Base-by-base conservation (phyloP, 441 rosid genomes). In the Pelargonium citronellum region DNA sequence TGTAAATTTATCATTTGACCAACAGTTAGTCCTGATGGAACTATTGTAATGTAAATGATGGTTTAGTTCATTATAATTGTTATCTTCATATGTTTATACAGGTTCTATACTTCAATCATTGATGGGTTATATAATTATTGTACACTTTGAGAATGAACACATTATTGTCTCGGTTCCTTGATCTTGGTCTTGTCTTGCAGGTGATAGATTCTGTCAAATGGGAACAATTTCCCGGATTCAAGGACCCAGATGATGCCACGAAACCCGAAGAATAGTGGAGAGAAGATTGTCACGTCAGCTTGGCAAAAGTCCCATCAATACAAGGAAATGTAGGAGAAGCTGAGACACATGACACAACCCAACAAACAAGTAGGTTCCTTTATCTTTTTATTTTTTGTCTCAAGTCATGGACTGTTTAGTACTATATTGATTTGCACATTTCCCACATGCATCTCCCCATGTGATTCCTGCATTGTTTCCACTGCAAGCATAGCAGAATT, bases 251-350 rank as follows among this genome's bases (percentile, higher is more conserved):
- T 27, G 49, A 5, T 12, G 74, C 70, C 71, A 71, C 74, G 66
- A 68, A 37, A 11, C 67, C 27, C 37, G 0, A 53, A 22, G 30
- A 66, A 41, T 49, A 64, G n/a, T 63, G 79, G 77, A 60, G 3
- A 60, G 19, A 66, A 53, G 68, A 15, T 24, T 15, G 81, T 71
- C 82, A 66, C 82, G 71, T 79, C 74, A 37, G 5, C 65, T 62
- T 44, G 19, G 57, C 73, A 68, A 55, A 55, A 66, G 24, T n/a
- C 16, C 57, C 67, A n/a, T 46, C 24, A 17, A 27, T 15, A 8
- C 19, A 74, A 75, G 58, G 75, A 77, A 47, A 67, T 66, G 75
- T 39, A 6, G 46, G 74, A 62, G 51, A 70, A 67, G 74, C 72
- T 65, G 4, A 47, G 19, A 75, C 79, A 69, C 83, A 62, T 53